Percentiles rank a stretch among this genome's conserved stretches.
These are phyloP conservation scores for Rhododendron griersonianum DNA, from an alignment of 148 eudicot species.

Conservation along the genomic window DNA sequence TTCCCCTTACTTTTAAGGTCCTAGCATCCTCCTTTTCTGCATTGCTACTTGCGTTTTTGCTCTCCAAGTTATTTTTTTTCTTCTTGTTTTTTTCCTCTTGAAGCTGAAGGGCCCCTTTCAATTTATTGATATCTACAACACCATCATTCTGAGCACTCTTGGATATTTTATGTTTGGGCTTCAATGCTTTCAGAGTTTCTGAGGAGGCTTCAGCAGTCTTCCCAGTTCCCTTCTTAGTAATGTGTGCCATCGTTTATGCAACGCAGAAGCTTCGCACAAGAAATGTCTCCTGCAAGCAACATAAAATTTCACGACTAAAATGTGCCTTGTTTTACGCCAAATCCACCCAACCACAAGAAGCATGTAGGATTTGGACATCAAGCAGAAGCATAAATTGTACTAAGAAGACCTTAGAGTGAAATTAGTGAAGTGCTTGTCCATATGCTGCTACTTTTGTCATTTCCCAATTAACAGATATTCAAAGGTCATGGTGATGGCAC, in stretches of 20 bases:
- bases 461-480: background rate
- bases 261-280: background rate
- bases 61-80: background rate
- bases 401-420: background rate
- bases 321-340: background rate
- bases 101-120: constrained; percentile 11
- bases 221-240: background rate
- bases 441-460: background rate
- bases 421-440: background rate
- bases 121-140: background rate
- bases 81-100: constrained; percentile 16
- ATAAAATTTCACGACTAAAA: background rate
- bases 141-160: constrained; percentile 17
- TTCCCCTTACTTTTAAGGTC: background rate
- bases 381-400: background rate
- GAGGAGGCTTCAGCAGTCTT: constrained; percentile 2
- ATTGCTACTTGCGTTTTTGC: background rate
- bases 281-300: background rate
- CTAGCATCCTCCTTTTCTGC: background rate
- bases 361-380: background rate
- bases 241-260: background rate
- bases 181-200: constrained; percentile 27
- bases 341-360: background rate
- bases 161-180: constrained; percentile 22
- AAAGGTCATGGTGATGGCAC: background rate